Evolutionary conservation across 352 stramenopile genomes (phyloP).

Genomic region (Globisporangium viniferum): DNA sequence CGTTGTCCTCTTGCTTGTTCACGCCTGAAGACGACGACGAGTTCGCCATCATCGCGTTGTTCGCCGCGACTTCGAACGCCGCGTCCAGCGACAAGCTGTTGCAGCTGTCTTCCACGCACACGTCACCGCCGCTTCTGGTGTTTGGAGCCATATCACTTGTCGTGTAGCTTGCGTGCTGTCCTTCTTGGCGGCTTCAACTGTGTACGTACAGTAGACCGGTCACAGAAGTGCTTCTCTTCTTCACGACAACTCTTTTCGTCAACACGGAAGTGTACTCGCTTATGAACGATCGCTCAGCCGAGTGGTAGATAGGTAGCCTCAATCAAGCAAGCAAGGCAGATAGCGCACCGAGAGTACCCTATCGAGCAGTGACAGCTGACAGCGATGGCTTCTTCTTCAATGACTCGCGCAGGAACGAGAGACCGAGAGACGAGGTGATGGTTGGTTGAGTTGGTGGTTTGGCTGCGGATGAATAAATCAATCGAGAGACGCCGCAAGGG

Average conservation of each 20-base stretch:
- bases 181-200: constrained; percentile 2
- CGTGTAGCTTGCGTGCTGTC: neutral
- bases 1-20: constrained; percentile 47
- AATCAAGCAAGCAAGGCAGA: neutral
- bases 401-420: constrained; percentile 2
- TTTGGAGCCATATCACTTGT: constrained; percentile 50
- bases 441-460: constrained; percentile 14
- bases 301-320: neutral
- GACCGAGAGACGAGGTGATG: constrained; percentile 5
- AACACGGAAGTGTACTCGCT: neutral
- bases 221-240: neutral
- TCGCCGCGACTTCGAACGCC: constrained; percentile 42
- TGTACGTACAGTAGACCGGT: constrained; percentile 3
- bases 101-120: constrained; percentile 62
- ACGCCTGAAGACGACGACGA: constrained; percentile 18
- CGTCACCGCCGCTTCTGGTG: constrained; percentile 39
- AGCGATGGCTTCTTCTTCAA: neutral
- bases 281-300: neutral
- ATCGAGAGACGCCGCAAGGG: neutral
- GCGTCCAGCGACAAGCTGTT: constrained; percentile 47
- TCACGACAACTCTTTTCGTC: constrained; percentile 7
- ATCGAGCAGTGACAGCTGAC: neutral
- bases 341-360: neutral
- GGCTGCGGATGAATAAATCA: neutral
- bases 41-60: constrained; percentile 23